Percentiles rank a stretch among this genome's conserved stretches.
Evolutionary conservation across 208 protist species (phyloP).

Genomic region (Leishmania mexicana): DNA sequence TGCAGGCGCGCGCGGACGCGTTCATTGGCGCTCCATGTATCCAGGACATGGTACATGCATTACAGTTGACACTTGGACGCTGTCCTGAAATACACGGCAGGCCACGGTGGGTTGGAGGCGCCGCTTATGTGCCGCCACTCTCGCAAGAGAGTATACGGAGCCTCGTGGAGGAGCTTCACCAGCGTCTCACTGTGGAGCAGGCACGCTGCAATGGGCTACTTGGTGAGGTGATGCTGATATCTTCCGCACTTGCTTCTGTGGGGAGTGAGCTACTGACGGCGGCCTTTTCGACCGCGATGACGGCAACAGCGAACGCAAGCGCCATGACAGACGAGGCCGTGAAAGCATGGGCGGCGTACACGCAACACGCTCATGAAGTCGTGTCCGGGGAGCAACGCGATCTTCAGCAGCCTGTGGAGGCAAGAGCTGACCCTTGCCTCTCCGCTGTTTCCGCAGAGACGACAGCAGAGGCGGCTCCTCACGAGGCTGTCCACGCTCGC

Average conservation of each 20-base stretch:
- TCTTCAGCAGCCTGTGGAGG: neutral
- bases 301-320: neutral
- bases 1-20: neutral
- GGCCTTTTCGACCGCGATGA: neutral
- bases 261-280: neutral
- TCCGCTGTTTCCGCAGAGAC: neutral
- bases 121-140: neutral
- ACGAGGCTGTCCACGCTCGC: neutral
- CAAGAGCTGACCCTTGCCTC: neutral
- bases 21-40: neutral
- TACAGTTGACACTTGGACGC: neutral
- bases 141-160: neutral
- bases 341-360: neutral
- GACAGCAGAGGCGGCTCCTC: neutral
- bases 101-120: neutral
- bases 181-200: neutral
- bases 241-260: neutral
- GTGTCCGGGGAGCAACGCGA: neutral
- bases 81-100: neutral
- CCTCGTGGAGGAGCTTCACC: conserved; percentile 1
- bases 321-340: neutral
- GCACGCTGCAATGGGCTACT: neutral
- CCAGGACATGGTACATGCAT: neutral
- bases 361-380: neutral
- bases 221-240: neutral